Base-by-base conservation (phyloP, 2,329 filamentous ascomycete species). In the Phoma herbarum region DNA sequence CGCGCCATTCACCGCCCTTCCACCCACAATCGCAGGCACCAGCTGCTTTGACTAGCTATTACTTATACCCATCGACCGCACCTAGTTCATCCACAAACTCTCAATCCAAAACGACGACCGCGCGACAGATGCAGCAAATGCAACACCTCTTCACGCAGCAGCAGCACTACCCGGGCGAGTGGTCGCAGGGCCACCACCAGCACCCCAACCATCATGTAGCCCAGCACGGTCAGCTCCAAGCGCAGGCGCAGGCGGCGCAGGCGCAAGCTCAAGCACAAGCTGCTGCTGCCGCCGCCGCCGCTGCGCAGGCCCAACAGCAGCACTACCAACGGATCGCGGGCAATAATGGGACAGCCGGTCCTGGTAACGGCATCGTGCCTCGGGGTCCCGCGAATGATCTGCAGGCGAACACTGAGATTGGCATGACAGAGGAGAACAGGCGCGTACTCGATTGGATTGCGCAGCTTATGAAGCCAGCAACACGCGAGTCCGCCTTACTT, bases 391-490 rank as follows among this genome's bases (percentile, higher is more conserved):
- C 76, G 18, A 74, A 78, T 71, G 75, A 82, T 55, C 61, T 71
- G 43, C 75, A 75, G 56, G 62, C 74, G 37, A 70, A 68, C 49
- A 61, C 67, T 26, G 75, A 80, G 29, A 72, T 73, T 47, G 83
- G 79, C 78, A 85, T 95, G 65, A 92, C 89, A 18, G 94, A 97
- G 75, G 94, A 97, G 75, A 97, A 97, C 78, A 86, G 92, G 68
- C 88, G 93, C 65, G 95, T 96, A n/a, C 87, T 97, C 78, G 88
- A 88, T 63, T 97, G 92, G 84, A 95, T 97, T 64, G 92, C 93
- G 53, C 93, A 97, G 76, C 84, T 97, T 57, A 85, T 98, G 74
- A 94, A 93, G 76, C 91, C 93, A 65, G 88, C 85, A 69, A 93
- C 93, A 26, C 87, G 95, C 63, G 95, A 98, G 81, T 89, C 92